Base-by-base conservation (phyloP, 2,329 filamentous ascomycete genomes). In the Paraconiothyrium sp. region DNA sequence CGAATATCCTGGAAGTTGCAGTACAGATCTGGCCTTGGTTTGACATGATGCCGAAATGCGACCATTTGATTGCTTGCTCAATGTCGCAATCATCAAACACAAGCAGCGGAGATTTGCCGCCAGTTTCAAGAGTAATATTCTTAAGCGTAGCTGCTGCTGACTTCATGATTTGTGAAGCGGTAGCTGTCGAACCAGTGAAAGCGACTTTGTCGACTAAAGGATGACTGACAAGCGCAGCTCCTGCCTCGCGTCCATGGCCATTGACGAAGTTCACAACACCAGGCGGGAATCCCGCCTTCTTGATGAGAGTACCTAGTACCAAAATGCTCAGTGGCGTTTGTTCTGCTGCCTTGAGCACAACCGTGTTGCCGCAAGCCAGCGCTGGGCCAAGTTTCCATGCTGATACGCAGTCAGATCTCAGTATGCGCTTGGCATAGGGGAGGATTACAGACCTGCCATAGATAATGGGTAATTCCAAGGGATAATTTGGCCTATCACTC, bases 141-240 rank as follows among this genome's bases (percentile, higher is more conserved):
- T 87, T 87, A 67, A 88, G 73, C 10, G 80, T 90, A 1, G 84
- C 78, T 11, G 86, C 83, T 0, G 90, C 89, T 75, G 85, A 83
- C 74, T 90, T 90, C 89, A 92, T 92, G 65, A 93, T 91, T 46
- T 88, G 83, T 48, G 86, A 85, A 2, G 88, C 91, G 0, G 90
- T 93, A 1, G 81, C 79, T 0, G 91, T 93, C 4, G 87, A 90
- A 39, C 91, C 91, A 0, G 91, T 93, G 67, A 93, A 94, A 0
- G 90, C 89, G 58, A 94, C 82, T 80, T 93, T 93, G 72, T 92
- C 88, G 22, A 94, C 83, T 24, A 84, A 83, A 22, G 86, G 79
- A 72, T 93, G 91, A 39, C 84, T 82, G 1, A 87, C 88, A 13
- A 93, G 82, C 79, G 81, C 83, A 0, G 86, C 84, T 0, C 88